Conservation (phyloP, 176 grass and related monocot species). For the Chrysopogon serrulatus region DNA sequence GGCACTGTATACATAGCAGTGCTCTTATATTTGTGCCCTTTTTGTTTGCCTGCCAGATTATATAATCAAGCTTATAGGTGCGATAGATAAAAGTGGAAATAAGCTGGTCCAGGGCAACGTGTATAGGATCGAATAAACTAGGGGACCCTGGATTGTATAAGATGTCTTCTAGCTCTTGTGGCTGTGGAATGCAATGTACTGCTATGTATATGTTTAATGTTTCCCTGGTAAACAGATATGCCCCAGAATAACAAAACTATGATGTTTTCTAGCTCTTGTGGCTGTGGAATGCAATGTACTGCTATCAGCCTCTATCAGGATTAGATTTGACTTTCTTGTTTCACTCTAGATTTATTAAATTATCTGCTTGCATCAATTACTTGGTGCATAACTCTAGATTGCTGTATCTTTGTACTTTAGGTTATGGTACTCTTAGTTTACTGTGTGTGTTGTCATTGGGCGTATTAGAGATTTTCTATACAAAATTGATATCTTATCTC, state of each 20-base stretch:
- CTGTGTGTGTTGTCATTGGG: not conserved
- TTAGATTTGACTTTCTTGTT: slow-evolving; percentile 3
- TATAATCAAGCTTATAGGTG: not conserved
- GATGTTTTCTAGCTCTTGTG: not conserved
- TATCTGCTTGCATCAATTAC: slow-evolving; percentile 3
- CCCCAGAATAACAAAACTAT: not conserved
- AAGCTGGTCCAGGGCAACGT: not conserved
- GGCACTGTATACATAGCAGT: not conserved
- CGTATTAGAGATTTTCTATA: not conserved
- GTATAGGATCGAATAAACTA: not conserved
- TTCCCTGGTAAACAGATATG: not conserved
- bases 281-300: not conserved
- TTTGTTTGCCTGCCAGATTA: not conserved
- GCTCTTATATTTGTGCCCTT: not conserved
- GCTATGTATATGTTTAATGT: no score
- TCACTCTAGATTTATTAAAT: not conserved
- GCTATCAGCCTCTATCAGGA: not conserved
- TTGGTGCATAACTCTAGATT: not conserved
- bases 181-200: no score
- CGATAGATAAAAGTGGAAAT: not conserved
- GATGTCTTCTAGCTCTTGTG: not conserved
- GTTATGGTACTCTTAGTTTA: not conserved
- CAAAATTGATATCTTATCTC: not conserved
- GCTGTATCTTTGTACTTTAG: not conserved
- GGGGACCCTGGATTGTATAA: not conserved